A percentile compares a stretch with the other conserved stretches of the same genome.
phyloP scores from a whole-genome alignment of 2,329 filamentous ascomycete genomes.

The Sclerotinia trifoliorum region DNA sequence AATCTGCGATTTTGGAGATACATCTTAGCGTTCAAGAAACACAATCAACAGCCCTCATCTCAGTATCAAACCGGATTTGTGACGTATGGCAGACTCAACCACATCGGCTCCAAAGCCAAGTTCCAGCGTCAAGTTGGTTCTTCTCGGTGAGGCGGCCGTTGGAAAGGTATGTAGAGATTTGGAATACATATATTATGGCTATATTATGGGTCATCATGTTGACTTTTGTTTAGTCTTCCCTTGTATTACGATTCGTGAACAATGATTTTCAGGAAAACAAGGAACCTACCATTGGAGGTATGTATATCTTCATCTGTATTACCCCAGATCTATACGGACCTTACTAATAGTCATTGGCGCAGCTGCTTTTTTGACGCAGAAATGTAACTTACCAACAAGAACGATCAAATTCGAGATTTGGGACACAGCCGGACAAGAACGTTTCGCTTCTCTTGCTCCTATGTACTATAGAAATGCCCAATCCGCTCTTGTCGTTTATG shows the following conservation, averaged over 20 bases:
- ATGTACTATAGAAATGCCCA: slow-evolving; percentile 99
- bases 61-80: slow-evolving; percentile 10
- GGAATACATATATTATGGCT: neutral
- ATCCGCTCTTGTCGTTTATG: slow-evolving; percentile 96
- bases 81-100: slow-evolving; percentile 68
- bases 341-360: slow-evolving; percentile 21
- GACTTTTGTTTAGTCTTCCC: slow-evolving; percentile 67
- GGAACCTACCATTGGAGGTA: slow-evolving; percentile 98
- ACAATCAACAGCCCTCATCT: slow-evolving; percentile 3
- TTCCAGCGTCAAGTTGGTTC: slow-evolving; percentile 98
- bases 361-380: slow-evolving; percentile 98
- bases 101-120: slow-evolving; percentile 86
- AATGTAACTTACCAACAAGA: slow-evolving; percentile 90
- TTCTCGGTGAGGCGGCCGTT: slow-evolving; percentile 95
- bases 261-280: slow-evolving; percentile 99
- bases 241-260: slow-evolving; percentile 98
- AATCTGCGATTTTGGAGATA: slow-evolving; percentile 8
- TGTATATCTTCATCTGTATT: slow-evolving; percentile 32
- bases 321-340: neutral
- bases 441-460: slow-evolving; percentile 91
- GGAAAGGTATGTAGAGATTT: slow-evolving; percentile 72
- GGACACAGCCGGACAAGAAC: slow-evolving; percentile 97
- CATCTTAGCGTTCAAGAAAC: neutral
- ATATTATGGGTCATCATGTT: slow-evolving; percentile 22
- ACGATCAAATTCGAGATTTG: slow-evolving; percentile 96